Conservation (phyloP, 352 stramenopile species). For the Phytophthora aleatoria region DNA sequence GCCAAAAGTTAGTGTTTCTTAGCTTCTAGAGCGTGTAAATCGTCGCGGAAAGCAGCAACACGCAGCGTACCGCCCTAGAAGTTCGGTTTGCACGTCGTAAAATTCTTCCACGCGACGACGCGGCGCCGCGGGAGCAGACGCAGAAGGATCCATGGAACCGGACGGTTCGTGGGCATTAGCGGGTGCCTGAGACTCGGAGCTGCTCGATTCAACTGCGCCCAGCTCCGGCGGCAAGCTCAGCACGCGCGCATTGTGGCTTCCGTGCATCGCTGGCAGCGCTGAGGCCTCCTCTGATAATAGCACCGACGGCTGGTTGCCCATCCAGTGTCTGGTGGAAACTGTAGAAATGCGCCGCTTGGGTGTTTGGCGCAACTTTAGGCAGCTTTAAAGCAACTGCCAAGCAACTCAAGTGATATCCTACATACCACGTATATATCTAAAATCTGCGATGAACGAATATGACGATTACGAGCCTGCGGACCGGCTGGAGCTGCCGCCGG, state of each 20-base stretch:
- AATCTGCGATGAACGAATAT: conserved; percentile 11
- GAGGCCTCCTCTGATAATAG: conserved; percentile 12
- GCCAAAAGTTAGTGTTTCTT: background rate
- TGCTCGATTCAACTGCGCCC: background rate
- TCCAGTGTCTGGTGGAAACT: conserved; percentile 1
- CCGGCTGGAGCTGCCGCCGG: conserved; percentile 30
- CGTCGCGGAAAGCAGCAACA: background rate
- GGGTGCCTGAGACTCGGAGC: background rate
- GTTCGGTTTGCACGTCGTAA: conserved; percentile 58
- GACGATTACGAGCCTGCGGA: conserved; percentile 14
- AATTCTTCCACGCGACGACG: conserved; percentile 55
- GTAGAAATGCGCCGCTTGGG: conserved; percentile 27
- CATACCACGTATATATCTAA: conserved; percentile 1
- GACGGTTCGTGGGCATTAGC: conserved; percentile 2
- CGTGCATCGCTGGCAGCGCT: conserved; percentile 12
- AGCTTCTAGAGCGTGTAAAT: conserved; percentile 12
- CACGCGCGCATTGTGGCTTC: conserved; percentile 17
- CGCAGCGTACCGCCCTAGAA: conserved; percentile 46
- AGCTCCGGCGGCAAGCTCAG: conserved; percentile 20
- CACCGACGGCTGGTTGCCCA: conserved; percentile 35
- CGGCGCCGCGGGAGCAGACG: conserved; percentile 15
- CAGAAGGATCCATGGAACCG: background rate
- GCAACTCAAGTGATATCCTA: background rate
- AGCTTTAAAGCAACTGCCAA: background rate
- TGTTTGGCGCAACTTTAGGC: background rate